Base-by-base conservation (phyloP, 2,329 filamentous ascomycete genomes). In the Amauroascus niger region DNA sequence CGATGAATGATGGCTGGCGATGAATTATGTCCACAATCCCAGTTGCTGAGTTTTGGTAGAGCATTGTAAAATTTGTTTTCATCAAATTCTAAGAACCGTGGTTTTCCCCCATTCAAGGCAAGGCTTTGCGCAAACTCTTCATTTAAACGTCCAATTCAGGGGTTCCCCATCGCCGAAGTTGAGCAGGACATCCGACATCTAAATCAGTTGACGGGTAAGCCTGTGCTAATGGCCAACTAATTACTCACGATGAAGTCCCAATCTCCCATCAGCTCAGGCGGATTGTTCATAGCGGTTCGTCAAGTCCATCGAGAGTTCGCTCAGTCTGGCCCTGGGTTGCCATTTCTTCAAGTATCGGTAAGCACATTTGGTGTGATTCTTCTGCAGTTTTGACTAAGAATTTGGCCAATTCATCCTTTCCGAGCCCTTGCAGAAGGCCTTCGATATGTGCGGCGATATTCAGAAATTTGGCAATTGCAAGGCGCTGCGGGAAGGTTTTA, bases 231-330 rank as follows among this genome's bases (percentile, higher is more conserved):
- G n/a, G n/a, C n/a, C n/a, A n/a, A n/a, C n/a, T n/a, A n/a, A n/a
- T n/a, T 22, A 32, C 68, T 67, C 62, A 75, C 71, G 56, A 69
- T 64, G 49, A 70, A 70, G n/a, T 70, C 67, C 73, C 72, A 76
- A 28, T 70, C 68, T n/a, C 67, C 68, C 43, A 67, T 59, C 16
- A 61, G 43, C 2, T 61, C 61, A 11, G 65, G 60, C 5, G 65
- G 44, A 6, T 58, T 57, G 13, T 65, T 59, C 41, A 63, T 59
- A 22, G 62, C 53, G 18, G 64, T 59, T 44, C 63, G 59, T 4
- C 55, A 18, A 57, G n/a, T 0, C n/a, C 49, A 43, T 61, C 55
- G 7, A 56, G n/a, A 35, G 6, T 46, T 22, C 35, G 44, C 9
- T 55, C 53, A 2, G 30, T 52, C 35, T 58, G 53, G 4, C 55